Evolutionary conservation across 345 rosid genomes (phyloP).

Genomic region (Anastatica hierochuntica): DNA sequence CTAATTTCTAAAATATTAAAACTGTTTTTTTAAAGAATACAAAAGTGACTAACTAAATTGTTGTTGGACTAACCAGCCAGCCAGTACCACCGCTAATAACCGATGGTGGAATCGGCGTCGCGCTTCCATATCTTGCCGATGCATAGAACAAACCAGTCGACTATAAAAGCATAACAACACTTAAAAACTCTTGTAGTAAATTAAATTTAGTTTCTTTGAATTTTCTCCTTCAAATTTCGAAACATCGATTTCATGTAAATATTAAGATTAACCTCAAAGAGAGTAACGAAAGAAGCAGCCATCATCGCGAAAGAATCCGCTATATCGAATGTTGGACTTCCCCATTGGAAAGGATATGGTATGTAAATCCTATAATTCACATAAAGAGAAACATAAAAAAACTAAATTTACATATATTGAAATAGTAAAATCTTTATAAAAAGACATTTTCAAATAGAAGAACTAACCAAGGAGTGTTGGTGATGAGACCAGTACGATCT

Average conservation of each 20-base stretch:
- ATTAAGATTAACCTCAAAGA: slow-evolving; percentile 41
- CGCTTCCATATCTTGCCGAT: slow-evolving; percentile 59
- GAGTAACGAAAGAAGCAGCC: slow-evolving; percentile 58
- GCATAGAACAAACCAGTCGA: slow-evolving; percentile 55
- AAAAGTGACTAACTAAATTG: no score
- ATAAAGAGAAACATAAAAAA: not conserved
- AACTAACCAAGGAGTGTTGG: slow-evolving; percentile 53
- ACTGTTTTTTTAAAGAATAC: no score
- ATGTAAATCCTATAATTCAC: no score
- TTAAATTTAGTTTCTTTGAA: no score
- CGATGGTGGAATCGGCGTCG: slow-evolving; percentile 61
- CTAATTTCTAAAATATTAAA: no score
- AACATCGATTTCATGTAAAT: no score
- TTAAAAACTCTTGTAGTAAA: no score
- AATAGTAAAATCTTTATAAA: no score
- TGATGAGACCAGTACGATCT: slow-evolving; percentile 51
- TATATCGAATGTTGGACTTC: no score
- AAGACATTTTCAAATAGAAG: not conserved
- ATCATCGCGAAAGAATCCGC: not conserved
- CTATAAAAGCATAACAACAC: no score
- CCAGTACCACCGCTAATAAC: slow-evolving; percentile 61
- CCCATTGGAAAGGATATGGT: no score
- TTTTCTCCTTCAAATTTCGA: no score
- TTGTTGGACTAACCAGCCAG: slow-evolving; percentile 59
- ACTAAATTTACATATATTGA: not conserved